Conservation (phyloP, 352 stramenopile genomes). For the Peronospora belbahrii region DNA sequence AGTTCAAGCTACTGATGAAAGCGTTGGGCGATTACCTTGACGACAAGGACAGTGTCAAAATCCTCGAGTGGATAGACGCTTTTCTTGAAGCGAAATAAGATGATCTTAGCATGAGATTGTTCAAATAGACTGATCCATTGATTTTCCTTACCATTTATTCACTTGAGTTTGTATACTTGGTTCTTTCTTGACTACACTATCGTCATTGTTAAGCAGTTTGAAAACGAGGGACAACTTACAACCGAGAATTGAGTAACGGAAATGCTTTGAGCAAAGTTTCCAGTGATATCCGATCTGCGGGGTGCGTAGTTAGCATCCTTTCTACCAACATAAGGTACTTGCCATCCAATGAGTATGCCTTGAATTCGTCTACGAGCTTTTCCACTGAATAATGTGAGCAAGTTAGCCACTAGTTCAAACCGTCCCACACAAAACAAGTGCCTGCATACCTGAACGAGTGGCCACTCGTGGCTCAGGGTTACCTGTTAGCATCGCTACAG, state of each 20-base stretch:
- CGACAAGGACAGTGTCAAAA: slow-evolving; percentile 33
- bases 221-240: slow-evolving; percentile 20
- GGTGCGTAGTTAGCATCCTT: slow-evolving; percentile 36
- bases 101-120: not conserved
- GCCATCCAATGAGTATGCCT: slow-evolving; percentile 16
- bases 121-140: not conserved
- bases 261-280: slow-evolving; percentile 35
- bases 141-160: not conserved
- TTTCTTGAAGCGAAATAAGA: slow-evolving; percentile 33
- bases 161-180: not conserved
- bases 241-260: slow-evolving; percentile 30
- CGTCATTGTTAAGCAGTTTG: too few species aligned
- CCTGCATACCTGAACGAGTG: slow-evolving; percentile 41
- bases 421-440: not conserved
- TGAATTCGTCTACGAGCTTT: slow-evolving; percentile 46
- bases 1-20: slow-evolving; percentile 49
- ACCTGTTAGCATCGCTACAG: slow-evolving; percentile 60
- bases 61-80: slow-evolving; percentile 62
- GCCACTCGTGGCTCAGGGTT: slow-evolving; percentile 58
- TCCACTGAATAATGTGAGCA: slow-evolving; percentile 29
- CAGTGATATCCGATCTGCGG: slow-evolving; percentile 34
- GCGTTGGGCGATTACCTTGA: slow-evolving; percentile 37
- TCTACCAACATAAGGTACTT: slow-evolving; percentile 36
- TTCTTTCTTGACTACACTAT: too few species aligned
- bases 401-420: not conserved